Evolutionary conservation across 2,329 filamentous ascomycete species (phyloP), one percentile per base, ranked within the genome.

Genomic region (Trichophyton mentagrophytes): DNA sequence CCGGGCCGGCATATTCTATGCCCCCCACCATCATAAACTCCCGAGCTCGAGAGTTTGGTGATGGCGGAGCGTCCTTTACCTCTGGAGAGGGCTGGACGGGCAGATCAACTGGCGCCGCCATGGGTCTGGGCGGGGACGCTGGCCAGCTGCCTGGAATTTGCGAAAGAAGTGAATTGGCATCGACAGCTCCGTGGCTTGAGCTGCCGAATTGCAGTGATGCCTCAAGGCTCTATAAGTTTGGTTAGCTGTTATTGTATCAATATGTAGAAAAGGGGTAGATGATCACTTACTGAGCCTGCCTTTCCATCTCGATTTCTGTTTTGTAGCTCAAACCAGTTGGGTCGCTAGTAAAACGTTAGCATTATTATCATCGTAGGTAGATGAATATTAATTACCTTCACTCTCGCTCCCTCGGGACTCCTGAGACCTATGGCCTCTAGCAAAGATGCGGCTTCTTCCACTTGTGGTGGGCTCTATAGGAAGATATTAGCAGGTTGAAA

Each of bases 121-220:
- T 1, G 6, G 51, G 11, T 9, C 51, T n/a, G 15, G 51, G 51
- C 30, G 51, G 51, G 51, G 51, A 55, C 51, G 6, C 22, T 38
- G 51, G 51, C 51, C 51, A 55, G 51, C 51, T 55, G 6, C 51
- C 51, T 55, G 51, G 51, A 4, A 55, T 33, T 36, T 33, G 51
- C 15, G 51, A 30, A 55, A 55, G 51, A 55, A 33, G 30, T 8
- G 33, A 36, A 8, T 15, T 55, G 4, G 15, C 15, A 36, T 55
- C 51, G 30, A 36, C 17, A 36, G 51, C 51, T 25, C 51, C 51
- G 30, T 55, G 51, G 51, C 27, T 36, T 55, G 27, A 27, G 15
- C n/a, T 36, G 17, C 27, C 51, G 30, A 55, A 8, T 55, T 17
- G 51, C 15, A 36, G 15, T 55, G 51, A 27, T 20, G 13, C 27